Percentiles rank a stretch among this genome's conserved stretches.
These are phyloP conservation scores for Dictyostelium brefeldianum DNA, from an alignment of 78 protist genomes.

Conservation along the genomic window DNA sequence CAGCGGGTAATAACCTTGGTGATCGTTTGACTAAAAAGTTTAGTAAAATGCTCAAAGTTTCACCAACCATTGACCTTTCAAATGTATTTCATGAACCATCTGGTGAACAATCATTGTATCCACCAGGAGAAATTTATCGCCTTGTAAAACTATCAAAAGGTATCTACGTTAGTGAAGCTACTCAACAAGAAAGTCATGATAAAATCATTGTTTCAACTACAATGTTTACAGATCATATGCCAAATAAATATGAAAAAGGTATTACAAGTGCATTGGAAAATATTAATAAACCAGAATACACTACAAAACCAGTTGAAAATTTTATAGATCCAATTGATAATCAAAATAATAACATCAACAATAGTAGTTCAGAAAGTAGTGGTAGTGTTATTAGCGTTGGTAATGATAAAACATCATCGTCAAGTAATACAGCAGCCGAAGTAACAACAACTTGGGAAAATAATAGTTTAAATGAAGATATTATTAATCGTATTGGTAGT, in stretches of 20 bases:
- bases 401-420: background rate
- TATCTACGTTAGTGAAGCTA: conserved; percentile 54
- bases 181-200: conserved; percentile 20
- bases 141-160: conserved; percentile 61
- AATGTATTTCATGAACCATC: conserved; percentile 28
- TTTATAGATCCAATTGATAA: background rate
- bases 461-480: no score
- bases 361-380: no score
- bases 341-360: background rate
- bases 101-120: conserved; percentile 54
- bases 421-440: background rate
- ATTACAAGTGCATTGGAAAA: conserved; percentile 31
- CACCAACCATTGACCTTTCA: conserved; percentile 62
- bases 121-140: conserved; percentile 62
- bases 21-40: conserved; percentile 34
- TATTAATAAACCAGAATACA: background rate
- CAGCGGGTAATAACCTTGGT: conserved; percentile 45
- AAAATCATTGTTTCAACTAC: conserved; percentile 67
- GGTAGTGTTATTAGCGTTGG: no score
- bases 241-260: conserved; percentile 74
- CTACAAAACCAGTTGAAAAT: conserved; percentile 11
- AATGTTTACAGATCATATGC: conserved; percentile 84
- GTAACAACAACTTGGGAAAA: no score
- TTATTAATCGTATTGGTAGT: no score
- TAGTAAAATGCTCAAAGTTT: conserved; percentile 66